Conservation (phyloP, 106 monocot species). For the Acorus calamus region DNA sequence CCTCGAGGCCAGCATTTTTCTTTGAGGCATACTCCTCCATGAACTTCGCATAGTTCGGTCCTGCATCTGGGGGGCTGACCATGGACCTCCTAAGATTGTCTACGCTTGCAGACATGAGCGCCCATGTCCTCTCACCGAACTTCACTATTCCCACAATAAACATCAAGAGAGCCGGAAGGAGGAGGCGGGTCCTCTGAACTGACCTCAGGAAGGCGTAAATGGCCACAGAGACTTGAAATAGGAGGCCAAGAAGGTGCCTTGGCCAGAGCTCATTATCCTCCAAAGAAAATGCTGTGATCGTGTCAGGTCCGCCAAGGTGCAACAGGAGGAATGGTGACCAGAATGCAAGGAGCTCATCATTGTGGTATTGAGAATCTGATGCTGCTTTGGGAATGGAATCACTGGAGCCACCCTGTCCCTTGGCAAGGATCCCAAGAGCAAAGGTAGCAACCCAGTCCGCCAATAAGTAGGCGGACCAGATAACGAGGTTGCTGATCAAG, state of each 20-base stretch:
- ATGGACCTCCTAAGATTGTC: conserved; percentile 20
- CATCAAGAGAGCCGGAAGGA: conserved; percentile 8
- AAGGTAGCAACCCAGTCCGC: conserved; percentile 20
- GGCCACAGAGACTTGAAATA: conserved; percentile 2
- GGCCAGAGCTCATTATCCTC: conserved; percentile 42
- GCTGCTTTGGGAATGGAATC: too few species aligned
- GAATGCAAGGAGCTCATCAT: conserved; percentile 4
- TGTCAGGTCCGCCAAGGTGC: conserved; percentile 28
- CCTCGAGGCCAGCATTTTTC: too few species aligned
- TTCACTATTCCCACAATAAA: conserved; percentile 20
- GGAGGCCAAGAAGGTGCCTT: conserved; percentile 11
- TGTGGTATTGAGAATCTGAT: too few species aligned
- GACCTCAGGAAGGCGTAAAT: conserved; percentile 4
- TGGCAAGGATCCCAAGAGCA: conserved; percentile 16
- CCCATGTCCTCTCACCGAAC: conserved; percentile 22
- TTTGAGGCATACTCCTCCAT: too few species aligned
- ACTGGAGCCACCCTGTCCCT: not conserved
- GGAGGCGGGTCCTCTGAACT: conserved; percentile 6
- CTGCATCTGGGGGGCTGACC: not conserved
- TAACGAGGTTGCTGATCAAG: not conserved
- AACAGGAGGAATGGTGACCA: conserved; percentile 27
- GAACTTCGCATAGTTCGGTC: too few species aligned
- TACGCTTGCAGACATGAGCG: conserved; percentile 22
- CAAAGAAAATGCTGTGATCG: conserved; percentile 28
- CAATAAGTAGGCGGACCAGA: conserved; percentile 20